Base-by-base conservation (phyloP, 1,139 yeast species). In the Magnusiomyces paraingens region DNA sequence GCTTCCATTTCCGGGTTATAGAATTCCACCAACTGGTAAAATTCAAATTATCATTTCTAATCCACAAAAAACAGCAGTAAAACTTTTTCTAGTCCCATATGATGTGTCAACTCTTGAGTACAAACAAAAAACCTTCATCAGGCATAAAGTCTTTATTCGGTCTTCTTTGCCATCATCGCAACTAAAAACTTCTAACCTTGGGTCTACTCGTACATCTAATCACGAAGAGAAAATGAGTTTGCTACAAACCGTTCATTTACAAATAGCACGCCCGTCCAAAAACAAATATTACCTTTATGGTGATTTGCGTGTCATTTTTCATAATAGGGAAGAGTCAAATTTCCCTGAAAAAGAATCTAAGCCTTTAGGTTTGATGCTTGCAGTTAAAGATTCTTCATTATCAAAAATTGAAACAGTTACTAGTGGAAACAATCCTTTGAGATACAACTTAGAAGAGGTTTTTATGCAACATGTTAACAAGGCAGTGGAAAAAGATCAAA, bases 1-100 rank as follows among this genome's bases (percentile, higher is more conserved):
- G 48, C 46, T 51, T 12, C 61, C 62, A 54, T 65, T 71, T 56
- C 70, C 71, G 51, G 73, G 82, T 51, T 68, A 71, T 64, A 61
- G 71, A 57, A 57, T 76, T 11, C 76, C 78, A 1, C 62, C 61
- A 11, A 62, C 60, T n/a, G 79, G 79, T 1, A 69, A 68, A 50
- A 57, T 76, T 3, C 79, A 75, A 58, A 57, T 76, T 40, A 65
- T 73, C n/a, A 64, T 74, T 3, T 72, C 69, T 55, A 76, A 76
- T 59, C 64, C 67, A 35, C 72, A 75, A 52, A 66, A 67, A 49
- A 73, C 75, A 1, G 70, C 73, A 1, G 68, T 71, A 14, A 68
- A 70, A 41, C 57, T 72, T 40, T 66, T 73, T 40, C 55, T 73
- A 32, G 59, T 75, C 18, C 72, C 74, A n/a, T 75, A 73, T 57